A percentile compares a stretch with the other conserved stretches of the same genome.
phyloP scores from a whole-genome alignment of 1,284 basidiomycete genomes.

The Leccinum laetum region DNA sequence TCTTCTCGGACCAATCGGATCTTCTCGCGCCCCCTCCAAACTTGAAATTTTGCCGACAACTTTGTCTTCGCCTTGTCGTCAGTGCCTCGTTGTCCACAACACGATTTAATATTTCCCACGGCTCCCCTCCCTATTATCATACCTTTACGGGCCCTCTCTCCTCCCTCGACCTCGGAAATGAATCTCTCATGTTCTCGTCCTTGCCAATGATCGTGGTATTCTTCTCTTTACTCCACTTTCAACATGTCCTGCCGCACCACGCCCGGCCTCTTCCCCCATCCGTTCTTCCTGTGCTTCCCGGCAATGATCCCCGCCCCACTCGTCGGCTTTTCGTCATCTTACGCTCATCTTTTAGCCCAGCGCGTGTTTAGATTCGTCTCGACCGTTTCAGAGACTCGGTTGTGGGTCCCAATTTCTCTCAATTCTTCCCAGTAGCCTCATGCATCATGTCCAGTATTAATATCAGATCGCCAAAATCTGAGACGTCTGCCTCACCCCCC shows the following conservation, averaged over 20 bases:
- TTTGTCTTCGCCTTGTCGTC: slow-evolving; percentile 16
- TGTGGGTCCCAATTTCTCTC: not conserved
- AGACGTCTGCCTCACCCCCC: slow-evolving; percentile 23
- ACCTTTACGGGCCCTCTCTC: slow-evolving; percentile 16
- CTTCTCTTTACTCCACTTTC: slow-evolving; percentile 27
- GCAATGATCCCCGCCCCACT: slow-evolving; percentile 23
- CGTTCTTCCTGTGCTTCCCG: slow-evolving; percentile 13
- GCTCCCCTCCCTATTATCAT: slow-evolving; percentile 20
- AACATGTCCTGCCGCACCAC: slow-evolving; percentile 30
- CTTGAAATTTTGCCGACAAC: slow-evolving; percentile 19
- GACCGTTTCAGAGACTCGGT: not conserved
- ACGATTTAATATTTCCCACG: slow-evolving; percentile 1
- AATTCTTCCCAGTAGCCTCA: slow-evolving; percentile 22
- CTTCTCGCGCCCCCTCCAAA: slow-evolving; percentile 20
- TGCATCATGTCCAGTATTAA: slow-evolving; percentile 31
- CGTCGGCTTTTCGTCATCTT: not conserved
- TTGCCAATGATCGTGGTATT: slow-evolving; percentile 27
- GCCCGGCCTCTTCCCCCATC: slow-evolving; percentile 22
- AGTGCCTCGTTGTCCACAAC: slow-evolving; percentile 28
- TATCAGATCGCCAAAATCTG: slow-evolving; percentile 33
- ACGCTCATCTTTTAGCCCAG: not conserved
- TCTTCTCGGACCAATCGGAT: slow-evolving; percentile 21
- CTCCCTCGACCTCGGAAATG: slow-evolving; percentile 31
- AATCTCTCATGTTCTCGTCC: slow-evolving; percentile 34
- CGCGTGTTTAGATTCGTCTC: not conserved